Percentiles rank a stretch among this genome's conserved stretches.
These are phyloP conservation scores for Epithele typhae DNA, from an alignment of 768 basidiomycete species.

Conservation along the genomic window DNA sequence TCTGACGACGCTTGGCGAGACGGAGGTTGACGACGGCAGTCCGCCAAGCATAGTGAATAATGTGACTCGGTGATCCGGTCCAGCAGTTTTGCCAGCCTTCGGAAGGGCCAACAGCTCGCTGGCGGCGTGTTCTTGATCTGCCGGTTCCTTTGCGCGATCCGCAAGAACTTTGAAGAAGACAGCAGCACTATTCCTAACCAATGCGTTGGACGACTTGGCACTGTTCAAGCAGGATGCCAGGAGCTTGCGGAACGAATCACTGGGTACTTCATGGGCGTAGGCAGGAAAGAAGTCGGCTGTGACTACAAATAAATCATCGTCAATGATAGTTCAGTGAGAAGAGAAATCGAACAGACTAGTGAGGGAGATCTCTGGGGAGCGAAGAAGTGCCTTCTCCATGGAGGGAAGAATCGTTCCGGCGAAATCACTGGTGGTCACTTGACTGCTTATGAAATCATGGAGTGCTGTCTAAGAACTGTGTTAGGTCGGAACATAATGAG, in stretches of 20 bases:
- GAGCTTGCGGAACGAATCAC: slow-evolving; percentile 46
- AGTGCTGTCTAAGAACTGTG: slow-evolving; percentile 40
- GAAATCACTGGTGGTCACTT: slow-evolving; percentile 50
- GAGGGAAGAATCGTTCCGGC: slow-evolving; percentile 54
- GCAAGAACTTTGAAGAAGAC: slow-evolving; percentile 51
- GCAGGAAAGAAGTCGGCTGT: slow-evolving; percentile 54
- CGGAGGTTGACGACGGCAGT: slow-evolving; percentile 42
- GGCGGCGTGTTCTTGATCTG: slow-evolving; percentile 42
- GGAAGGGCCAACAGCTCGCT: slow-evolving; percentile 72
- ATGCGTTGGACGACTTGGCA: slow-evolving; percentile 68
- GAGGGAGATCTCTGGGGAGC: slow-evolving; percentile 78
- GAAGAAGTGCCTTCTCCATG: slow-evolving; percentile 75
- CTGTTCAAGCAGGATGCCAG: slow-evolving; percentile 58
- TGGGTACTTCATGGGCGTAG: slow-evolving; percentile 46
- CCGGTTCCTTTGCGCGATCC: slow-evolving; percentile 29
- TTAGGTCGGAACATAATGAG: slow-evolving; percentile 10
- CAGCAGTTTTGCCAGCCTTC: slow-evolving; percentile 79
- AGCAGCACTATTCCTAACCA: slow-evolving; percentile 53
- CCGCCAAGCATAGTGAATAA: slow-evolving; percentile 74
- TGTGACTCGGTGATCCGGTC: slow-evolving; percentile 78
- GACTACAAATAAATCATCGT: slow-evolving; percentile 30
- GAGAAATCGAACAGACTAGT: slow-evolving; percentile 38
- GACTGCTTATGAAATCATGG: slow-evolving; percentile 55
- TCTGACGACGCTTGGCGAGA: slow-evolving; percentile 45
- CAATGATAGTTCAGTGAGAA: background rate